phyloP scores from a whole-genome alignment of 2,329 filamentous ascomycete genomes.

The Aspergillus pseudoterreus region DNA sequence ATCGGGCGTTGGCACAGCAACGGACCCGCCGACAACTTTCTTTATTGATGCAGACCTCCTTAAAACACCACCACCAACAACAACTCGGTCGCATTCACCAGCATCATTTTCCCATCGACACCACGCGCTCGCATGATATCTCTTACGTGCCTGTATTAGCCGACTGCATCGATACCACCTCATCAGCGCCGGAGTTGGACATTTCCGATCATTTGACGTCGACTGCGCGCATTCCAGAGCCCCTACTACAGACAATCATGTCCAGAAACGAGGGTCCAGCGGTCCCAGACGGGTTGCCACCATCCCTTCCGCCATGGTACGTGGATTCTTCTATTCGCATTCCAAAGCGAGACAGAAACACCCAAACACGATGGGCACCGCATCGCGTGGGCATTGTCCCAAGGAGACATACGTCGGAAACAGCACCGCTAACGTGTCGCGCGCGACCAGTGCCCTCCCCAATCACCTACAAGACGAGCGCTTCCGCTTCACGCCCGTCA shows the following conservation, averaged over 20 bases:
- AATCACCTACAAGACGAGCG: conserved; percentile 18
- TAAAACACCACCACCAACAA: not conserved
- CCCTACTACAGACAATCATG: conserved; percentile 5
- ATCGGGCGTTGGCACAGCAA: conserved; percentile 21
- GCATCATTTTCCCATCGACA: too few species aligned
- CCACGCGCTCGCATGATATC: not conserved
- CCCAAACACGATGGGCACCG: not conserved
- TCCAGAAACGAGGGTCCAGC: conserved; percentile 4
- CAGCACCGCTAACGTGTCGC: conserved; percentile 10
- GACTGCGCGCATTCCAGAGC: not conserved
- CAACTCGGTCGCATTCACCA: not conserved
- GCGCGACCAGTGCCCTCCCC: conserved; percentile 1
- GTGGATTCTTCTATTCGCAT: conserved; percentile 2
- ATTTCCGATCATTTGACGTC: conserved; percentile 1
- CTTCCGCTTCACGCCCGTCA: conserved; percentile 42
- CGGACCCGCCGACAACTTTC: conserved; percentile 2
- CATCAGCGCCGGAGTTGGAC: too few species aligned
- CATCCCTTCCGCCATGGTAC: conserved; percentile 8
- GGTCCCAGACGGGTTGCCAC: not conserved
- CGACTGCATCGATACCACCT: not conserved
- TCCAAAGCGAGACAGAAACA: not conserved
- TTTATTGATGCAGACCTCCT: not conserved
- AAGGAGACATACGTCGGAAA: not conserved
- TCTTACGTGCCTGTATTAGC: not conserved
- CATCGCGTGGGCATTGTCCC: not conserved